Evolutionary conservation across 495 filamentous ascomycete genomes (phyloP), one percentile per base, ranked within the genome.

Genomic region (Talaromyces adpressus): DNA sequence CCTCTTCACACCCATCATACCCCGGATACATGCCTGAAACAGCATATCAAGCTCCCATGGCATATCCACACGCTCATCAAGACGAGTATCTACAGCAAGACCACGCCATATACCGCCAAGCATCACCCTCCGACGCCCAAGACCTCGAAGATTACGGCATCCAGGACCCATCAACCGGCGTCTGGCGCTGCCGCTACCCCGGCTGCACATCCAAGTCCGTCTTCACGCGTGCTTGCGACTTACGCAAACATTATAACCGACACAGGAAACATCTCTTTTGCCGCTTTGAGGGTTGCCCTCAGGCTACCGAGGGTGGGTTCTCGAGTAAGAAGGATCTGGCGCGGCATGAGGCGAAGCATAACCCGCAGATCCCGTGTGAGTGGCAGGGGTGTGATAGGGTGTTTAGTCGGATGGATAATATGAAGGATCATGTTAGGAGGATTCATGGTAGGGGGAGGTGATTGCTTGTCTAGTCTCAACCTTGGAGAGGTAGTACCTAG

Each of bases 371-470:
- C 29, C 61, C 74, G 2, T 88, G 85, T 66, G 79, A 86, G 61
- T 86, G 81, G 79, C 74, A 77, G 23, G 82, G 78, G 3, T 88
- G 85, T 66, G 79, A 77, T 14, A 70, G 84, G 57, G 75, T 87
- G 8, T 88, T 88, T 65, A 86, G 84, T 70, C 73, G 85, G 25
- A 79, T 85, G 11, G 85, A 88, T 63, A 88, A 88, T 67, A 88
- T 88, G 85, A 82, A 81, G 57, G 79, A 84, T 68, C 81, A 84
- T 73, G 79, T 84, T 16, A 69, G 77, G 49, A 64, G 81, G 51
- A 82, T 83, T 61, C 81, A 84, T 66, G 64, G 59, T 41, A 69
- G 71, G 56, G 45, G 65, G 45, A 29, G 58, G 41, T 32, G 58
- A 47, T 60, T 36, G 32, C 32, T 12, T 36, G 12, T 9, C 32